Evolutionary conservation across 2,329 filamentous ascomycete species (phyloP).

Genomic region (Ophiostoma pallidulum): DNA sequence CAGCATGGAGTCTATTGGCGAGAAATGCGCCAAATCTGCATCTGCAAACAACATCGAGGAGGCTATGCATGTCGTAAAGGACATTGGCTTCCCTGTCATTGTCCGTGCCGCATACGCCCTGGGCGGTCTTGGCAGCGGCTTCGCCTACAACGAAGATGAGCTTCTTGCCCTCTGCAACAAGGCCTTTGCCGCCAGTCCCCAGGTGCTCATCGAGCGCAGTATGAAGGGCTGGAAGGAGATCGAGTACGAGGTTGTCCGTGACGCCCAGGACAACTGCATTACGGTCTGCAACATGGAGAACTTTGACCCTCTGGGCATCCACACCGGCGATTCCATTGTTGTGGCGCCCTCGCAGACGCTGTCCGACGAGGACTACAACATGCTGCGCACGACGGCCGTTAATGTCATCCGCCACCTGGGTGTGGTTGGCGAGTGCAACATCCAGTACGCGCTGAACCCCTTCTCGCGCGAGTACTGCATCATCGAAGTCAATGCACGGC

Average conservation of each 20-base stretch:
- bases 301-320: constrained; percentile 95
- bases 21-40: constrained; percentile 95
- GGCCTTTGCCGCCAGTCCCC: constrained; percentile 88
- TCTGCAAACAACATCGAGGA: constrained; percentile 85
- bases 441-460: constrained; percentile 94
- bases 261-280: constrained; percentile 95
- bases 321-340: constrained; percentile 96
- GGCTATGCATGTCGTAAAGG: constrained; percentile 76
- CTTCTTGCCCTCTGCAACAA: constrained; percentile 84
- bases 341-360: constrained; percentile 95
- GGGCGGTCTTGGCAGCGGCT: constrained; percentile 89
- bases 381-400: constrained; percentile 92
- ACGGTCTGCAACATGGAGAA: constrained; percentile 99
- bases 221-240: constrained; percentile 99
- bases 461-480: constrained; percentile 96
- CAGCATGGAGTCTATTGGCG: constrained; percentile 96
- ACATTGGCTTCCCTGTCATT: constrained; percentile 94
- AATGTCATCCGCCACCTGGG: constrained; percentile 96
- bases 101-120: constrained; percentile 93
- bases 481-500: constrained; percentile 94
- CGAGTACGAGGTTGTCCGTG: constrained; percentile 95
- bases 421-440: constrained; percentile 97
- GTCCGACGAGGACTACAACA: constrained; percentile 97
- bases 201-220: constrained; percentile 91
- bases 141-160: constrained; percentile 79